Conservation (phyloP, 345 rosid genomes). For the Mercurialis annua region DNA sequence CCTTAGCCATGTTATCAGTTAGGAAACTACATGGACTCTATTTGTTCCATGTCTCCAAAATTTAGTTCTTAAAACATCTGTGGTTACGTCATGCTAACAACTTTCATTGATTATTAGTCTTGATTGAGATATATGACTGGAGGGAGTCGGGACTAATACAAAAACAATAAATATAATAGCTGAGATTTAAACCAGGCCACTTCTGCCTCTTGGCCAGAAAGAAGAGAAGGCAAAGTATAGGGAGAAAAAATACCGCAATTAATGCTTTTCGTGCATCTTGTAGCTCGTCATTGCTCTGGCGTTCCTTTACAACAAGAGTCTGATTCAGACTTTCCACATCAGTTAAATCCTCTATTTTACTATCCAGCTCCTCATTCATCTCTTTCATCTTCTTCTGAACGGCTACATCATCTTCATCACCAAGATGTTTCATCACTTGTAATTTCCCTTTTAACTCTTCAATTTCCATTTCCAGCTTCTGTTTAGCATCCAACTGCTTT, state of each 20-base stretch:
- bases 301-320: conserved; percentile 44
- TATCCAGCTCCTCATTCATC: conserved; percentile 54
- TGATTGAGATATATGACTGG: no score
- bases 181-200: background rate
- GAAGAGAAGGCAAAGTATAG: conserved; percentile 5
- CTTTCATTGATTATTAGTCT: background rate
- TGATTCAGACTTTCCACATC: conserved; percentile 30
- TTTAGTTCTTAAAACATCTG: background rate
- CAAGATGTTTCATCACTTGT: conserved; percentile 78
- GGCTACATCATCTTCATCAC: conserved; percentile 64
- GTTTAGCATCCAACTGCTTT: conserved; percentile 61
- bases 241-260: conserved; percentile 33
- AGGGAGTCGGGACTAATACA: background rate
- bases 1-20: background rate
- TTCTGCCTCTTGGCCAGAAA: background rate
- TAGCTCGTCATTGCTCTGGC: conserved; percentile 55
- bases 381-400: conserved; percentile 61
- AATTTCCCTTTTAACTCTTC: conserved; percentile 77
- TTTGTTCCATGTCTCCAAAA: background rate
- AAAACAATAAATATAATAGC: no score
- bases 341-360: conserved; percentile 48
- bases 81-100: background rate
- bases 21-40: background rate
- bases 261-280: conserved; percentile 45
- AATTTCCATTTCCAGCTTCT: conserved; percentile 84